Base-by-base conservation (phyloP, 352 stramenopile genomes). In the Phytophthora colocasiae region DNA sequence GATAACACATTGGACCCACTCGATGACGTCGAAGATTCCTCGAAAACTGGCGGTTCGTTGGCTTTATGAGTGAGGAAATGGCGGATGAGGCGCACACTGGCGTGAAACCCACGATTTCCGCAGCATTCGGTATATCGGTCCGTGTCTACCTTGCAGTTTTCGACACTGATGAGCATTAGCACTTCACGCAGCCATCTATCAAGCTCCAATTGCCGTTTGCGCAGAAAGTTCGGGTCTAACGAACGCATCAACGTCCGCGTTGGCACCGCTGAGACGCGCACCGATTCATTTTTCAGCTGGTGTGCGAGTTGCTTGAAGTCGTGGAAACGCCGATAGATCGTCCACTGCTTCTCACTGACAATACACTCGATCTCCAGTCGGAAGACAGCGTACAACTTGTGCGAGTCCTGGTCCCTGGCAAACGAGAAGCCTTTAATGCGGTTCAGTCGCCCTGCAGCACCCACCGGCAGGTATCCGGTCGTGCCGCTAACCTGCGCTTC, bases 271-370 rank as follows among this genome's bases (percentile, higher is more conserved):
- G 89, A 89, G 19, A 93, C 60, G 15, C 86, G 80, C 43, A 92
- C 81, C n/a, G 84, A 90, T 65, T 87, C 77, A 52, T 83, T 91
- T 69, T 92, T 95, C 52, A 95, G 69, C 71, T 91, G 87, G 51
- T 92, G 81, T 48, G 83, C 83, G 27, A 95, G 80, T 58, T 95
- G 81, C 45, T 92, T 93, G 49, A 95, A 95, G 71, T 95, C 87
- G 67, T 95, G 84, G 69, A 93, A 95, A 29, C 87, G 82, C 6
- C 87, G 73, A 68, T 95, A 95, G 64, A 95, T 91, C 7, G 87
- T 95, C 87, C 87, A 95, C 56, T 92, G 87, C 66, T 95, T 95
- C 55, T 92, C 83, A 43, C 81, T 95, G 27, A 91, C 85, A 47
- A 91, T 92, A 63, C 85, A 93, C 72, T 95, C 87, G 58, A 95